Conservation (phyloP, 1,284 basidiomycete species). For the Malassezia yamatoensis region DNA sequence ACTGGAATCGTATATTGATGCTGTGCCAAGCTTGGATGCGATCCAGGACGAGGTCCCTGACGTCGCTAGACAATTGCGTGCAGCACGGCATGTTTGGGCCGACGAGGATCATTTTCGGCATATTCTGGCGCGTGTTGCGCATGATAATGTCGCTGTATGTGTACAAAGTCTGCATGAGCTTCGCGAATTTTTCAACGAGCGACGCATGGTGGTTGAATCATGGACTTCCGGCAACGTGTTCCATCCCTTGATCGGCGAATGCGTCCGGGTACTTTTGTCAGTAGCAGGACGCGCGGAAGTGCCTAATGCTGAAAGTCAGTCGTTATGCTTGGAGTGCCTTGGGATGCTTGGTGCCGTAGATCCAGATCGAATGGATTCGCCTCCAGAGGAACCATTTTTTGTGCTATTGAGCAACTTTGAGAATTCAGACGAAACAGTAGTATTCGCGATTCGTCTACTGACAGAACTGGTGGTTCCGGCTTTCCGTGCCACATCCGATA, state of each 20-base stretch:
- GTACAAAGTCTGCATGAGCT: constrained; percentile 69
- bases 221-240: constrained; percentile 57
- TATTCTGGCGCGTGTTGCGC: constrained; percentile 64
- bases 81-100: constrained; percentile 50
- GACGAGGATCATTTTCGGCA: constrained; percentile 54
- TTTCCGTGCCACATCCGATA: constrained; percentile 85
- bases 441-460: constrained; percentile 78
- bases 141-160: constrained; percentile 73
- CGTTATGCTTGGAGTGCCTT: constrained; percentile 71
- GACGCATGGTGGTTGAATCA: constrained; percentile 25
- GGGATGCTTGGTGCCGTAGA: constrained; percentile 91
- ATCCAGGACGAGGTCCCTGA: constrained; percentile 39
- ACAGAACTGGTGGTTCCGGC: constrained; percentile 77
- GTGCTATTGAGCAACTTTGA: constrained; percentile 72
- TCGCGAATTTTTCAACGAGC: constrained; percentile 49
- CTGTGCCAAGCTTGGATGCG: constrained; percentile 52
- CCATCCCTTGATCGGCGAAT: constrained; percentile 62
- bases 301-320: constrained; percentile 57
- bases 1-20: constrained; percentile 57
- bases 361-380: constrained; percentile 77
- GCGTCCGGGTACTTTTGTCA: constrained; percentile 62
- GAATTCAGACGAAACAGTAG: constrained; percentile 66
- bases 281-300: constrained; percentile 56
- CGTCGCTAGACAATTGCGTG: constrained; percentile 32
- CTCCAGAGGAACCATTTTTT: constrained; percentile 58